Evolutionary conservation across 805 yeast genomes (phyloP), one percentile per base, ranked within the genome.

Genomic region (Candida boleticola): DNA sequence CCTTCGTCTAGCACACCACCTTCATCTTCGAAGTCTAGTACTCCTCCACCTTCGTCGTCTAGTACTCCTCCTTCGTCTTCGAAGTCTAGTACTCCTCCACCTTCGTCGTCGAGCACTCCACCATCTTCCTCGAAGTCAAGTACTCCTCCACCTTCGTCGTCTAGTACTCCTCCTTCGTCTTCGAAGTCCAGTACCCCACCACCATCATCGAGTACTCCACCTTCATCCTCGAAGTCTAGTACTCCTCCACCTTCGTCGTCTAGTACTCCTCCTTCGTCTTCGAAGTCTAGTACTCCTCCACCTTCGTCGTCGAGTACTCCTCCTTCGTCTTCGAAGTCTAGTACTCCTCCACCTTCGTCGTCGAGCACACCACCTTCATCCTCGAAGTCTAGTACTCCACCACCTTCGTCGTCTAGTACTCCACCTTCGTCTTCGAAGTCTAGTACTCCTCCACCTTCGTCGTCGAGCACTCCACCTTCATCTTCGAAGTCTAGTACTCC

Each of bases 361-460:
- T n/a, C n/a, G n/a, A n/a, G n/a, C n/a, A n/a, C n/a, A n/a, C n/a
- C n/a, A n/a, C n/a, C n/a, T 16, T 9, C 36, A 5, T 5, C 9
- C 20, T 32, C 36, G 13, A 19, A 5, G 9, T 16, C 39, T 23
- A 37, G 32, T 17, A 17, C 40, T 3, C 13, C 7, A 5, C 16
- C 34, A 5, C 9, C 26, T 13, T 9, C 36, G 5, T 10, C 39
- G 20, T 5, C 35, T 39, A 5, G 20, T 5, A 19, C n/a, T 32
- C 14, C 36, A n/a, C n/a, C 22, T 18, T 31, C 29, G 7, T 27
- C 40, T 17, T 10, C 37, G 18, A 29, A 36, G 18, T 9, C 36
- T 10, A 26, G 17, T 14, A 16, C 40, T 14, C 7, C 33, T 3
- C 16, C 44, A 16, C 37, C 45, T n/a, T 21, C 38, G n/a, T 21